Evolutionary conservation across 306 rosid species (phyloP).

Genomic region (Betula pendula): DNA sequence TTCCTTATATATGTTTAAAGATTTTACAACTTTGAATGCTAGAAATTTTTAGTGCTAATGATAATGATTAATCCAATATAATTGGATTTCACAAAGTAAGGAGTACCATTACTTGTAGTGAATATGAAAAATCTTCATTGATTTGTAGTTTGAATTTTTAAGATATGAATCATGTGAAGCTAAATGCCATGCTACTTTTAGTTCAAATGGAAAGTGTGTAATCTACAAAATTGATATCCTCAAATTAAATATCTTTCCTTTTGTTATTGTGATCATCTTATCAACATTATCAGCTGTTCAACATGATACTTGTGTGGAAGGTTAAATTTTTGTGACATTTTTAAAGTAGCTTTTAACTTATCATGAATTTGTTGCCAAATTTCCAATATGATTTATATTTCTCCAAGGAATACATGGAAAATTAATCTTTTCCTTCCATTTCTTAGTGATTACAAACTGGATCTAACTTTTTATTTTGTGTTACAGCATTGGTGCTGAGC

Average conservation of each 20-base stretch:
- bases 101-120: not conserved
- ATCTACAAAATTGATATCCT: no score
- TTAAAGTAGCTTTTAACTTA: not conserved
- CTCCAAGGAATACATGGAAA: not conserved
- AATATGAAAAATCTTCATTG: not conserved
- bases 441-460: constrained; percentile 7
- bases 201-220: no score
- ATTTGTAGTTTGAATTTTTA: not conserved
- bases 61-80: not conserved
- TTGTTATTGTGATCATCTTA: not conserved
- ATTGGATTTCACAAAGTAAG: not conserved
- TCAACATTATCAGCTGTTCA: not conserved
- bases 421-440: constrained; percentile 7
- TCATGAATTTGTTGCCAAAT: not conserved
- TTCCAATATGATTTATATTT: not conserved
- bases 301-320: not conserved
- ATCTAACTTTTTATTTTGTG: constrained; percentile 21
- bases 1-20: not conserved
- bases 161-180: not conserved
- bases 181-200: no score
- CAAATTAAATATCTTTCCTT: no score
- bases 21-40: not conserved
- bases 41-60: not conserved
- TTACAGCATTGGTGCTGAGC: constrained; percentile 65
- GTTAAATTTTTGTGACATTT: not conserved